phyloP scores from a whole-genome alignment of 2,329 filamentous ascomycete genomes.

The Davidsoniella australis region DNA sequence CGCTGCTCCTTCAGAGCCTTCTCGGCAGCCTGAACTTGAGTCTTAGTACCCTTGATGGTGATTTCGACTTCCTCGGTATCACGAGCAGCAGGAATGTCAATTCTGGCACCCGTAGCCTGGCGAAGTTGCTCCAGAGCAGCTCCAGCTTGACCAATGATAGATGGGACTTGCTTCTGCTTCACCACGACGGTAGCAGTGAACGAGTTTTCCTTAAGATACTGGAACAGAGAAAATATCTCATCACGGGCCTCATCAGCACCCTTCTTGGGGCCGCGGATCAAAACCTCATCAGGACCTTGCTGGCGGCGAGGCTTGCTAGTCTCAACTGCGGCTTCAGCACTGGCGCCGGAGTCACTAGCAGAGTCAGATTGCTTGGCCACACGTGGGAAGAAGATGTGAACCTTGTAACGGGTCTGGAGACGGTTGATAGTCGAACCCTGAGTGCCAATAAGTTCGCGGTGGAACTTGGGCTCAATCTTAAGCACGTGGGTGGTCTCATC shows the following conservation, averaged over 20 bases:
- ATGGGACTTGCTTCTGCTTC: constrained; percentile 83
- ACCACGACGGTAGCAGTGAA: constrained; percentile 65
- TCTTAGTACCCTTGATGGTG: constrained; percentile 78
- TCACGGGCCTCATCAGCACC: constrained; percentile 84
- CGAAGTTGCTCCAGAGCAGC: constrained; percentile 82
- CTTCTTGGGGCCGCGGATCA: constrained; percentile 79
- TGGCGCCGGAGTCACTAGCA: constrained; percentile 53
- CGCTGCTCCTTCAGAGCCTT: constrained; percentile 77
- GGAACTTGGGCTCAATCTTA: constrained; percentile 86
- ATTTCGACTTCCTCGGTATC: constrained; percentile 70
- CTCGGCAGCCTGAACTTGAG: constrained; percentile 80
- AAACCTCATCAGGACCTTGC: constrained; percentile 75
- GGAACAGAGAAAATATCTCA: constrained; percentile 73
- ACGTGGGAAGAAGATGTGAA: constrained; percentile 85
- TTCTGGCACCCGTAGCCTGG: constrained; percentile 66
- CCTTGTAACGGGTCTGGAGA: constrained; percentile 80
- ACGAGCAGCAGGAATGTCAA: constrained; percentile 73
- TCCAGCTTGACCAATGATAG: constrained; percentile 79
- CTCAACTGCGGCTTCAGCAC: constrained; percentile 38
- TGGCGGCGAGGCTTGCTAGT: constrained; percentile 46
- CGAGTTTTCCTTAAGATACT: constrained; percentile 81
- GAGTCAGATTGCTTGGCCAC: constrained; percentile 35
- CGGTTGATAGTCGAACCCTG: constrained; percentile 79
- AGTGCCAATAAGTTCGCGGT: constrained; percentile 81
- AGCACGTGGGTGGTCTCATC: constrained; percentile 78